phyloP scores from a whole-genome alignment of 192 early-diverging fungal species.

The Podochytrium sp. region DNA sequence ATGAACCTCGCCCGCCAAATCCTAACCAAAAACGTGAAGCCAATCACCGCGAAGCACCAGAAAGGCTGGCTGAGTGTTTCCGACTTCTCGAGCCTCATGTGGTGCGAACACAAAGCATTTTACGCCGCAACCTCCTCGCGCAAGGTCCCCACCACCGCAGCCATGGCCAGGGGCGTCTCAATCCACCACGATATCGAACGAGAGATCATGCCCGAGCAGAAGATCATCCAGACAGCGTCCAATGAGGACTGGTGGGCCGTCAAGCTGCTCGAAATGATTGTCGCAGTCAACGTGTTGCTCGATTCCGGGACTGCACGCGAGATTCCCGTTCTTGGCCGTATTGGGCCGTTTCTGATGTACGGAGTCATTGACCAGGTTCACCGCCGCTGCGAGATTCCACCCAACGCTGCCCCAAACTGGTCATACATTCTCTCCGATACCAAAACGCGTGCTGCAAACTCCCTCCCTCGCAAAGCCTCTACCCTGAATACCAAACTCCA shows the following conservation, averaged over 20 bases:
- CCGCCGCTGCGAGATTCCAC: background rate
- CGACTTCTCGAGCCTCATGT: conserved; percentile 12
- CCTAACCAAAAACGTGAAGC: background rate
- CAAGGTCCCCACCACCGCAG: background rate
- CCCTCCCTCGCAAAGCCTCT: background rate
- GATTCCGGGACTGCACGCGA: conserved; percentile 19
- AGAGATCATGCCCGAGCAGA: background rate
- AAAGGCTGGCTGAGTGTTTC: conserved; percentile 1
- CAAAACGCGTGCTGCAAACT: conserved; percentile 1
- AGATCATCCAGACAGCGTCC: background rate
- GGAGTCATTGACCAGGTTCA: conserved; percentile 16
- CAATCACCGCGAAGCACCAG: background rate
- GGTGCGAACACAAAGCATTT: conserved; percentile 6
- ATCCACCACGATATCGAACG: conserved; percentile 6
- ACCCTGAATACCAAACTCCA: background rate
- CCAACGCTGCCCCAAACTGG: background rate
- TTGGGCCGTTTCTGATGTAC: conserved; percentile 13
- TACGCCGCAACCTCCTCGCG: background rate
- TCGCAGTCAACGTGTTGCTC: conserved; percentile 7
- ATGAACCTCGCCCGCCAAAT: background rate
- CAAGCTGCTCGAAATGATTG: background rate
- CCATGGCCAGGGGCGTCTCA: background rate
- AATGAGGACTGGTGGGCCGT: conserved; percentile 7
- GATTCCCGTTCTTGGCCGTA: conserved; percentile 3
- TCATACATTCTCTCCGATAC: background rate